phyloP scores from a whole-genome alignment of 108 stramenopile species.

The Cylindrotheca closterium region DNA sequence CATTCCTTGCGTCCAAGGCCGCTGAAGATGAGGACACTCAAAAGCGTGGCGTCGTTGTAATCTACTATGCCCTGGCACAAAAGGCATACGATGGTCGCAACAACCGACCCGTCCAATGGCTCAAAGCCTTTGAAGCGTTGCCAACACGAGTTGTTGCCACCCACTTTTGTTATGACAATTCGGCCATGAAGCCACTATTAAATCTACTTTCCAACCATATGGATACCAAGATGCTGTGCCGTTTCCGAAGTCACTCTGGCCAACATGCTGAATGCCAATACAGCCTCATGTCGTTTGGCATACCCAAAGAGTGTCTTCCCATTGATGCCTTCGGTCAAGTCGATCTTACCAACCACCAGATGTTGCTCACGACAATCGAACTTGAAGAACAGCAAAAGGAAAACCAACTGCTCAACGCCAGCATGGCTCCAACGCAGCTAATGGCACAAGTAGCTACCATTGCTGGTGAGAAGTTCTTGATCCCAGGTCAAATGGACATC shows the following conservation, averaged over 20 bases:
- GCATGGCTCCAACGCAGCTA: too few species aligned
- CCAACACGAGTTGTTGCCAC: slow-evolving; percentile 3
- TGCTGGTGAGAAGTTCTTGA: background rate
- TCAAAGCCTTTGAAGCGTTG: background rate
- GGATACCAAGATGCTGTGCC: slow-evolving; percentile 2
- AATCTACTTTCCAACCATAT: background rate
- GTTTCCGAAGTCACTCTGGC: slow-evolving; percentile 16
- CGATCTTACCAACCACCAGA: background rate
- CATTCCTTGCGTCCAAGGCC: background rate
- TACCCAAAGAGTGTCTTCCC: slow-evolving; percentile 12
- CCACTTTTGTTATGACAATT: slow-evolving; percentile 19
- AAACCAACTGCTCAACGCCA: background rate
- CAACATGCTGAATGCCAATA: slow-evolving; percentile 23
- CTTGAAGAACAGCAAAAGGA: slow-evolving; percentile 1
- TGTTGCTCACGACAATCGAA: background rate
- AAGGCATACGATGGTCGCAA: background rate
- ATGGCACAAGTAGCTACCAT: background rate
- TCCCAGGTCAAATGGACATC: slow-evolving; percentile 13
- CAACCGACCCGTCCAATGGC: background rate
- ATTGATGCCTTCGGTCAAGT: slow-evolving; percentile 11
- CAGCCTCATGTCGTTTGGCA: slow-evolving; percentile 24
- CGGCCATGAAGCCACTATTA: background rate
- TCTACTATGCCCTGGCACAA: slow-evolving; percentile 5
- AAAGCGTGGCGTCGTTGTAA: slow-evolving; percentile 22
- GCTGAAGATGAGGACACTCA: slow-evolving; percentile 20